Evolutionary conservation across 805 yeast species (phyloP).

Genomic region (Zygoascus biomembranicola): DNA sequence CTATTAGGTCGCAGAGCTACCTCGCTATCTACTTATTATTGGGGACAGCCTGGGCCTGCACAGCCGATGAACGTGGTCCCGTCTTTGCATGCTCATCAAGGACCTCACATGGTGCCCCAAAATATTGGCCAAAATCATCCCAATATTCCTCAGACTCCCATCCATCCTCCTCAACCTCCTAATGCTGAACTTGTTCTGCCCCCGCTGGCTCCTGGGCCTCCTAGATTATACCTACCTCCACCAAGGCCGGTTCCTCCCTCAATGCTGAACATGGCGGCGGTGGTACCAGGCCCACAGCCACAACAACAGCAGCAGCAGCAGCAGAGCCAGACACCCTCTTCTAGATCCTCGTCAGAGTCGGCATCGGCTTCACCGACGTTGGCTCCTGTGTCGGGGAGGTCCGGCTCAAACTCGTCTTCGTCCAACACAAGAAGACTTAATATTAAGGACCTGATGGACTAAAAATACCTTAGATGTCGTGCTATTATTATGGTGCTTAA

Average conservation of each 20-base stretch:
- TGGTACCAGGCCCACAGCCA: neutral
- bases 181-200: neutral
- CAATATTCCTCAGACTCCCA: neutral
- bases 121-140: neutral
- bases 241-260: neutral
- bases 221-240: neutral
- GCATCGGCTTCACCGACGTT: neutral
- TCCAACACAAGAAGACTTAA: neutral
- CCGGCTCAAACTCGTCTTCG: neutral
- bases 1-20: neutral
- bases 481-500: neutral
- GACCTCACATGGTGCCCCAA: constrained; percentile 1
- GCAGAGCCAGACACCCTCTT: neutral
- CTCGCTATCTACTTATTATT: neutral
- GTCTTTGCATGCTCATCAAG: neutral
- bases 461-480: neutral
- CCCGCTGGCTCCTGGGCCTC: neutral
- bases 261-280: neutral
- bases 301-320: constrained; percentile 1
- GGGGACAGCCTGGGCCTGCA: neutral
- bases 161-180: neutral
- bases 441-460: neutral
- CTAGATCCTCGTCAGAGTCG: neutral
- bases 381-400: neutral
- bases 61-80: neutral